A percentile compares a stretch with the other conserved stretches of the same genome.
phyloP scores from a whole-genome alignment of 1,139 yeast species.

The Taphrina betulina region DNA sequence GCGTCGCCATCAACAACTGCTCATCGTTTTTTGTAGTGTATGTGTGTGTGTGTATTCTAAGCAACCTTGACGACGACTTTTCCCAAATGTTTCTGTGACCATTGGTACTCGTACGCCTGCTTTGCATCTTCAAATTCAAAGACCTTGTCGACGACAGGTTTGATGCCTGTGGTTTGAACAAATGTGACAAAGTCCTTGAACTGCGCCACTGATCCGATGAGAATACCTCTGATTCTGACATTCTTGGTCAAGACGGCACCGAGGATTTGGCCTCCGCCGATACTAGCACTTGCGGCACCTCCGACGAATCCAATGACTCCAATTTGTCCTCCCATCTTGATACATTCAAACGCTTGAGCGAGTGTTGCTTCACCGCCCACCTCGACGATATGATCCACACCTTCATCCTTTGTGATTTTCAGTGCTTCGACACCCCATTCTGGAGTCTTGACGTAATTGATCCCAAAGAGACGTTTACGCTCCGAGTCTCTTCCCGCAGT shows the following conservation, averaged over 20 bases:
- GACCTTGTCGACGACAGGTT: constrained; percentile 27
- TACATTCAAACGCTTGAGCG: constrained; percentile 1
- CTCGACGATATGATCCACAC: constrained; percentile 73
- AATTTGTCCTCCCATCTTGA: constrained; percentile 3
- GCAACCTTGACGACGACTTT: constrained; percentile 23
- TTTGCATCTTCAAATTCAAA: constrained; percentile 14
- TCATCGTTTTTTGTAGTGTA: too few species aligned
- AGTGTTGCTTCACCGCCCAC: constrained; percentile 80
- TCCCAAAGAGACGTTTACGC: constrained; percentile 58
- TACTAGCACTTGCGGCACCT: neutral
- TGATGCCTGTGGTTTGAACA: constrained; percentile 1
- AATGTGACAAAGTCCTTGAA: constrained; percentile 2
- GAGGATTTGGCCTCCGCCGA: neutral
- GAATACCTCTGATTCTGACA: constrained; percentile 15
- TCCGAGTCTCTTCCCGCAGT: constrained; percentile 54
- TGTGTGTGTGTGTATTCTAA: neutral
- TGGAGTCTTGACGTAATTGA: constrained; percentile 57
- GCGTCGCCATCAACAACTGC: too few species aligned
- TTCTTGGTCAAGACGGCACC: neutral
- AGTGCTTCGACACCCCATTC: constrained; percentile 59
- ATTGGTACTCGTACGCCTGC: constrained; percentile 21
- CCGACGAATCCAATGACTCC: constrained; percentile 22
- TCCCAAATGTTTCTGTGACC: constrained; percentile 15
- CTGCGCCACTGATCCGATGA: constrained; percentile 1
- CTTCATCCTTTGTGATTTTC: constrained; percentile 67